Evolutionary conservation across 2,329 filamentous ascomycete genomes (phyloP), one percentile per base, ranked within the genome.

Genomic region (Paecilomyces dactylethromorphus): DNA sequence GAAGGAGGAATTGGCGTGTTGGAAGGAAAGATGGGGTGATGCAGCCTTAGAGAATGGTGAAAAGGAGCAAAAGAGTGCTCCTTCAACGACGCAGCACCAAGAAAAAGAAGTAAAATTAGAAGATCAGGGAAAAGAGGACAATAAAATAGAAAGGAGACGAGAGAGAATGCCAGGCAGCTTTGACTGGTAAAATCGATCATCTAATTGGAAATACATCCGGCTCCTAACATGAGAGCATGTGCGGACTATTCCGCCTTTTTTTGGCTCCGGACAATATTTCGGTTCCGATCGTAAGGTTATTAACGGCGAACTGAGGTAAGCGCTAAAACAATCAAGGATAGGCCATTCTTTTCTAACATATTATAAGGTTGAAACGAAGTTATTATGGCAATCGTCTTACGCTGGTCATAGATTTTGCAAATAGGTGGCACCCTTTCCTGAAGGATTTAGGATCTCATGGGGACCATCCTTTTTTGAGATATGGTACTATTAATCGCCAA

Each of bases 11-110:
- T 58, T 70, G 60, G 64, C 62, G 10, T 64, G 68, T 54, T 74
- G 71, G 71, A 68, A 64, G 60, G 71, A 71, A 60, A 63, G 69
- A 32, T 74, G 71, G 71, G 70, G 71, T 7, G 63, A 65, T 56
- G 51, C 53, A 26, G 63, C 53, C 4, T 56, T 65, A 54, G 63
- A 64, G 55, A 55, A 56, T 18, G 54, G 54, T 12, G 52, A 55
- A 22, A 55, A 26, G 3, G 54, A 50, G 31, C 15, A 6, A 18
- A 45, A 8, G 35, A 45, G n/a, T 45, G 6, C 6, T 21, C 39
- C 18, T 2, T 18, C 39, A 45, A 8, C n/a, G 6, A 8, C n/a
- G n/a, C 39, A 18, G n/a, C 2, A 8, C 15, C n/a, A 45, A 18
- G n/a, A 29, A 29, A 29, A 7, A 29, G 26, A 29, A 29, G 26